phyloP scores from a whole-genome alignment of 2,329 filamentous ascomycete genomes.

The Ilyonectria destructans region DNA sequence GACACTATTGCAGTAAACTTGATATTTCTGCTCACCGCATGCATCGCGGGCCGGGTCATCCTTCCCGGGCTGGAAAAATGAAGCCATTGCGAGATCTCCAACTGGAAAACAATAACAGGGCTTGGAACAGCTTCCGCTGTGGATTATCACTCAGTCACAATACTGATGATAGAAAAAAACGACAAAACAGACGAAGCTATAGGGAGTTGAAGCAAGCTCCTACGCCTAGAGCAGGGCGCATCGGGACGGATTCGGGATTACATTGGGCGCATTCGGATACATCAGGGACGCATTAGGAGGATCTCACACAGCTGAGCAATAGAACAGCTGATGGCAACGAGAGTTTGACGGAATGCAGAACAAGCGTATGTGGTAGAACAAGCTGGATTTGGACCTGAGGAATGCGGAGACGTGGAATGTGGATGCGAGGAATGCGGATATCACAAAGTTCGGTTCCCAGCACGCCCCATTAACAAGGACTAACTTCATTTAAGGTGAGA shows the following conservation, averaged over 20 bases:
- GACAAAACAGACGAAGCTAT: background rate
- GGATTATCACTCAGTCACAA: constrained; percentile 8
- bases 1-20: constrained; percentile 30
- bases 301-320: too few species aligned
- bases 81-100: constrained; percentile 20
- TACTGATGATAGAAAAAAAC: constrained; percentile 3
- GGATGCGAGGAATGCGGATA: background rate
- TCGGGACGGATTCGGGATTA: too few species aligned
- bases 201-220: background rate
- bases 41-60: constrained; percentile 20
- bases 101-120: constrained; percentile 8
- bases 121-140: constrained; percentile 13
- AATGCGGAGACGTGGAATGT: background rate
- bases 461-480: too few species aligned
- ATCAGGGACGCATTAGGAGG: too few species aligned
- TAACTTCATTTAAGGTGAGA: too few species aligned
- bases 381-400: background rate
- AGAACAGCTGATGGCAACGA: background rate
- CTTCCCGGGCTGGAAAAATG: constrained; percentile 30
- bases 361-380: background rate
- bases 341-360: background rate
- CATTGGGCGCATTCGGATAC: too few species aligned
- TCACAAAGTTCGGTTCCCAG: too few species aligned
- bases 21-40: constrained; percentile 11
- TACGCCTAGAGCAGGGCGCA: background rate